Conservation (phyloP, 352 stramenopile species). For the Blastocystis sp. region DNA sequence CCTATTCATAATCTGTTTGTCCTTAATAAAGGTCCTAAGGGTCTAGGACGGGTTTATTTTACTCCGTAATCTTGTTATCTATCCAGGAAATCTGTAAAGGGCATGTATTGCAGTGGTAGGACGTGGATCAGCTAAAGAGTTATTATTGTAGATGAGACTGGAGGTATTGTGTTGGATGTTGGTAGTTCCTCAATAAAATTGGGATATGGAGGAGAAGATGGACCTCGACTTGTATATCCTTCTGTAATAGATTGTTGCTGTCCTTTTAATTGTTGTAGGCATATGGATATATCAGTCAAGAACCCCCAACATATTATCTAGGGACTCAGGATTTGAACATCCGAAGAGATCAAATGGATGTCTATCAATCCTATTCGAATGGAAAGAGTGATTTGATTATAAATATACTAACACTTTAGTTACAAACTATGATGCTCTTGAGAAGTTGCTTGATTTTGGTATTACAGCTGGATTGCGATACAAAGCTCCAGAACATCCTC, state of each 20-base stretch:
- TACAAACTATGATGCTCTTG: slow-evolving; percentile 65
- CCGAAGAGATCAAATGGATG: slow-evolving; percentile 42
- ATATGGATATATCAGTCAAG: slow-evolving; percentile 48
- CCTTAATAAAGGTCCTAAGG: no score
- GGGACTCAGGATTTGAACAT: slow-evolving; percentile 46
- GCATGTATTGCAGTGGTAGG: slow-evolving; percentile 55
- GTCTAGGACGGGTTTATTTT: no score
- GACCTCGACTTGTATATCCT: slow-evolving; percentile 66
- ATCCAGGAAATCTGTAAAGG: neutral
- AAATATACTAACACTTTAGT: neutral
- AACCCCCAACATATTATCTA: slow-evolving; percentile 58
- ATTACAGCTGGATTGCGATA: slow-evolving; percentile 63
- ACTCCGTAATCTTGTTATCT: no score
- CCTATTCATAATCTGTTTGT: no score
- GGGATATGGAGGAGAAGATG: slow-evolving; percentile 66
- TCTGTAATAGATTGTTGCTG: slow-evolving; percentile 62
- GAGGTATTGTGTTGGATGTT: slow-evolving; percentile 66
- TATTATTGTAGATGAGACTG: slow-evolving; percentile 64
- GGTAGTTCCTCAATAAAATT: slow-evolving; percentile 65
- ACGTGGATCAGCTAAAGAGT: neutral
- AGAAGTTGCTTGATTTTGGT: slow-evolving; percentile 64
- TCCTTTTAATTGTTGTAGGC: neutral
- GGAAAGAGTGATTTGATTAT: neutral
- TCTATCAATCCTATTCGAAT: slow-evolving; percentile 48
- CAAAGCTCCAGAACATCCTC: slow-evolving; percentile 64